Evolutionary conservation across 1,284 basidiomycete genomes (phyloP).

Genomic region (Sporisorium reilianum): DNA sequence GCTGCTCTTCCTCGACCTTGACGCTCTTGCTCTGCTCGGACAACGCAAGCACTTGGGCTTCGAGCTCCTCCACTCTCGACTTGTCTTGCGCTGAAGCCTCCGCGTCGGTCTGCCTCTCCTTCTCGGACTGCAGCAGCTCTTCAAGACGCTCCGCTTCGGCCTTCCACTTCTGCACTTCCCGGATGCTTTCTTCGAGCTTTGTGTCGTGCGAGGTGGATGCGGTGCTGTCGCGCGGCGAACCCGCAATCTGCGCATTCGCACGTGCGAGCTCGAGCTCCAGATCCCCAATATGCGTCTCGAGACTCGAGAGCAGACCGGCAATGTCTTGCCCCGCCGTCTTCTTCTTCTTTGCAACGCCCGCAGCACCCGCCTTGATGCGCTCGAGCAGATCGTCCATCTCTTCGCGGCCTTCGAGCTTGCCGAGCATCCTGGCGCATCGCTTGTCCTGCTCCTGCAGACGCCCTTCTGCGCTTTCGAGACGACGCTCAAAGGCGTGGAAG

Average conservation of each 20-base stretch:
- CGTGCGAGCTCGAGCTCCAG: conserved; percentile 59
- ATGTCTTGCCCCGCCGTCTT: conserved; percentile 62
- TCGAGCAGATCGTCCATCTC: conserved; percentile 68
- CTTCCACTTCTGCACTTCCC: conserved; percentile 29
- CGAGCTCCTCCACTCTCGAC: conserved; percentile 13
- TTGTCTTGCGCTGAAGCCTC: conserved; percentile 2
- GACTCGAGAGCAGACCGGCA: conserved; percentile 49
- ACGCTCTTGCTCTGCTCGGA: conserved; percentile 12
- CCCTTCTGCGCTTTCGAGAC: conserved; percentile 57
- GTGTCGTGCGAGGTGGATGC: not conserved
- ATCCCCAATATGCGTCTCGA: conserved; percentile 61
- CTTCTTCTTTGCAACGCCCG: conserved; percentile 42
- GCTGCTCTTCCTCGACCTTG: conserved; percentile 10
- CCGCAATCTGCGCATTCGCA: conserved; percentile 18
- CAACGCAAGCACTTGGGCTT: conserved; percentile 17
- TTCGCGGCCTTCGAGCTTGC: conserved; percentile 67
- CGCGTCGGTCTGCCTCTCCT: conserved; percentile 1
- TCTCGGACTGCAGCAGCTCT: conserved; percentile 11
- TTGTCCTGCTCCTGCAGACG: conserved; percentile 64
- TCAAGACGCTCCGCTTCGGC: conserved; percentile 27
- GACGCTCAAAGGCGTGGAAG: conserved; percentile 55
- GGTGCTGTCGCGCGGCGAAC: conserved; percentile 16
- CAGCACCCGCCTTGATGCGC: conserved; percentile 63
- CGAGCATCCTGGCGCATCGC: conserved; percentile 63
- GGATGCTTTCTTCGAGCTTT: conserved; percentile 14